phyloP scores from a whole-genome alignment of 495 filamentous ascomycete species.

The Evernia prunastri region DNA sequence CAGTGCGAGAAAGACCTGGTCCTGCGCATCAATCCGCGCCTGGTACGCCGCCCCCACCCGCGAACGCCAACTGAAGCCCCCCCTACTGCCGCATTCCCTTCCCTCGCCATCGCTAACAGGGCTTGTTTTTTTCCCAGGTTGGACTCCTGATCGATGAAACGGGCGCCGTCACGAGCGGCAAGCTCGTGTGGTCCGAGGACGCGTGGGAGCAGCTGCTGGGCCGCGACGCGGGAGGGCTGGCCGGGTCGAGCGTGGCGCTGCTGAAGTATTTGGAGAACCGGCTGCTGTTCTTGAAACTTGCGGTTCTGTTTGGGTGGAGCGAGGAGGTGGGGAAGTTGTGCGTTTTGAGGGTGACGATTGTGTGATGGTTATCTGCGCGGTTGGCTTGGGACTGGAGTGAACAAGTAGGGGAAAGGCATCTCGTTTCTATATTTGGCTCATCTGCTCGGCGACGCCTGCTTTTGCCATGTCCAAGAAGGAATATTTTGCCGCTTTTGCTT shows the following conservation, averaged over 20 bases:
- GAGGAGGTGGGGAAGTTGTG: constrained; percentile 24
- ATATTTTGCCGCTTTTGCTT: neutral
- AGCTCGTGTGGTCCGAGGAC: constrained; percentile 26
- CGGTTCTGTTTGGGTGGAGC: constrained; percentile 27
- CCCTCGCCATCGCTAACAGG: neutral
- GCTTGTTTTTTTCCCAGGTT: constrained; percentile 14
- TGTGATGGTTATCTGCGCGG: neutral
- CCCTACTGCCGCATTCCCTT: too few species aligned
- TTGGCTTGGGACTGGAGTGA: neutral
- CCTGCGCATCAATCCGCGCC: constrained; percentile 47
- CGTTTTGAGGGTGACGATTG: constrained; percentile 19
- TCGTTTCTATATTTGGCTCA: neutral
- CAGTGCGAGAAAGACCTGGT: constrained; percentile 42
- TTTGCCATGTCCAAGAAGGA: neutral
- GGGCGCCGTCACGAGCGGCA: constrained; percentile 23
- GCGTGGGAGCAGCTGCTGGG: constrained; percentile 32
- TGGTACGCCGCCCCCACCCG: constrained; percentile 18
- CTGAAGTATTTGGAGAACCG: constrained; percentile 27
- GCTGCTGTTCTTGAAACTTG: constrained; percentile 27
- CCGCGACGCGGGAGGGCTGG: constrained; percentile 24
- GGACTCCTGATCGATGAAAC: constrained; percentile 28
- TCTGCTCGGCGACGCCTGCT: neutral
- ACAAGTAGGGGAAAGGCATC: neutral
- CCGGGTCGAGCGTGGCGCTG: constrained; percentile 14
- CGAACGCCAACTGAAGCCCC: neutral